Percentiles rank a stretch among this genome's conserved stretches.
Evolutionary conservation across 2,329 filamentous ascomycete genomes (phyloP).

Genomic region (Penicillium frequentans): DNA sequence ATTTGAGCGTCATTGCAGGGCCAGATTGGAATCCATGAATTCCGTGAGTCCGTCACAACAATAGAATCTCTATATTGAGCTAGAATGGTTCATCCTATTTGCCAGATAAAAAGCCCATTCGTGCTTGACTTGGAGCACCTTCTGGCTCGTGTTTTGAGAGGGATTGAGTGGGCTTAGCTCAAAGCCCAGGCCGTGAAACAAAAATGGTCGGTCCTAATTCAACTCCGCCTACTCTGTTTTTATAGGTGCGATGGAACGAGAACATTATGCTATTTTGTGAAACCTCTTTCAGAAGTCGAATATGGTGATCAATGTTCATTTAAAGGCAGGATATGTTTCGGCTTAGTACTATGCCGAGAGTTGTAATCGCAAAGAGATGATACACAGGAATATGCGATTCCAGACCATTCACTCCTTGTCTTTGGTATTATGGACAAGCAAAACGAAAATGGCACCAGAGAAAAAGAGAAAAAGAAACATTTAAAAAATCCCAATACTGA

Average conservation of each 20-base stretch:
- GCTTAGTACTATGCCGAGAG: neutral
- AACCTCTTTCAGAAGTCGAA: neutral
- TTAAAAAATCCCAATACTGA: conserved; percentile 13
- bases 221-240: neutral
- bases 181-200: neutral
- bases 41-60: too few species aligned
- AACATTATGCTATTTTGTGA: neutral
- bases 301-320: conserved; percentile 30
- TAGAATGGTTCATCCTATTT: too few species aligned
- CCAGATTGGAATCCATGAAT: too few species aligned
- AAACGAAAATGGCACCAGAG: conserved; percentile 3
- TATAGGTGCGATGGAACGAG: neutral
- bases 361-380: neutral
- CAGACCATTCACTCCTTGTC: neutral
- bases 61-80: too few species aligned
- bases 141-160: too few species aligned
- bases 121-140: too few species aligned
- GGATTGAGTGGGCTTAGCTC: neutral
- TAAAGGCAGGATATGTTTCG: neutral
- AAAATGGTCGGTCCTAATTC: neutral
- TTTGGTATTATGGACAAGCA: neutral
- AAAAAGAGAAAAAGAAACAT: conserved; percentile 8
- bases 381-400: neutral
- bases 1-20: too few species aligned
- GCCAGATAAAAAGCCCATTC: too few species aligned